Evolutionary conservation across 805 yeast species (phyloP), one percentile per base, ranked within the genome.

Genomic region (Saccharomyces paradoxus): DNA sequence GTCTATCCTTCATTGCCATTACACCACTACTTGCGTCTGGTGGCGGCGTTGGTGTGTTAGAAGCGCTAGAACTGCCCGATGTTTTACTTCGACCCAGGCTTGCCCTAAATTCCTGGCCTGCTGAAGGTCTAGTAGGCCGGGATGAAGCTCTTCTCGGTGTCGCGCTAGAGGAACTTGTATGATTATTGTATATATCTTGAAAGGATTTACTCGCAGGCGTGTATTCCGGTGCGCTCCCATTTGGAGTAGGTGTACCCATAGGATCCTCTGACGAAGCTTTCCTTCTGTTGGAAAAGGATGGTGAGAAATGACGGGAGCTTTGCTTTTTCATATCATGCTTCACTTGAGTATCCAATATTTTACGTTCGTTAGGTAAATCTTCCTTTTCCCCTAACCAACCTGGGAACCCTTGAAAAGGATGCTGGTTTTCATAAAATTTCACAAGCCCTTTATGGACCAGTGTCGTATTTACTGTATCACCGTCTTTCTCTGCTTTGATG

Each of bases 381-480:
- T 67, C 70, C 28, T 65, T 66, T 50, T 69, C 68, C 4, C 73
- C 74, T 30, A 71, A 53, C 74, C 74, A 71, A 2, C 65, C 69
- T 8, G 74, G 74, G 28, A 67, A 68, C 1, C 73, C 74, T 31
- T 66, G 63, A 50, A 69, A 69, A 0, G 69, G 70, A 41, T 63
- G 69, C 48, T 63, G 66, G 14, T 57, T 61, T 50, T 66, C 57
- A 57, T 77, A 78, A 61, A 64, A 74, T 50, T 70, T 68, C 10
- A 75, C 73, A 48, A 78, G 56, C 1, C 80, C 76, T 55, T 77
- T 71, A 55, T 76, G 77, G 4, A 78, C 69, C 7, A 77, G 68
- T 0, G 82, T 78, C 31, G 77, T 70, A 12, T 71, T 71, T 27
- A 72, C 71, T 0, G 70, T 59, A 30, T 70, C 73, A 27, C 79